A percentile compares a stretch with the other conserved stretches of the same genome.
Conservation (phyloP, 345 rosid genomes). For the Eucalyptus virginea region DNA sequence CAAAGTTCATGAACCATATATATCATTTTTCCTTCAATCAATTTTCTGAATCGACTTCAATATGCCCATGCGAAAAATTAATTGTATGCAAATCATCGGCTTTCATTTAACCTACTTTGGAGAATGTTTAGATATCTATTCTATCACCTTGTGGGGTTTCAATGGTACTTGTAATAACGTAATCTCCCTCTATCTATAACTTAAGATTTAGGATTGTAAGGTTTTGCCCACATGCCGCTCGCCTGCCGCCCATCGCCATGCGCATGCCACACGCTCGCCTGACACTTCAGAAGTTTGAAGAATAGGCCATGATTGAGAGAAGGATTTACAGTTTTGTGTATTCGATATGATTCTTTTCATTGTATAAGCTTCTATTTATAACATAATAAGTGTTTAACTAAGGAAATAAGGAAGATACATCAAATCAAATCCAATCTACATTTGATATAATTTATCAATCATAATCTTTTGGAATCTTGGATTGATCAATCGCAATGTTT, state of each 20-base stretch:
- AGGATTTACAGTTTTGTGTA: no score
- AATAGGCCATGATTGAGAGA: no score
- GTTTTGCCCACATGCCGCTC: rapidly evolving
- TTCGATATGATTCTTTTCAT: no score
- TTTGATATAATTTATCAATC: no score
- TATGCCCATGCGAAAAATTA: background rate
- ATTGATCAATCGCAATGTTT: no score
- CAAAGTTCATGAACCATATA: background rate
- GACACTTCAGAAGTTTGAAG: no score
- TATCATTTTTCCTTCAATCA: no score
- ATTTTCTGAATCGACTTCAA: background rate
- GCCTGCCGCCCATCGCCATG: rapidly evolving
- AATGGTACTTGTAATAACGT: background rate
- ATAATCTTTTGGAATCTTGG: no score
- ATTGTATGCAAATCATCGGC: background rate
- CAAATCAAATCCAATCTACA: no score
- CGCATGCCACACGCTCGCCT: rapidly evolving
- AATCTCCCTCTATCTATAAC: background rate
- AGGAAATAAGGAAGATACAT: no score
- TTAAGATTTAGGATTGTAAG: background rate
- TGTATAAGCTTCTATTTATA: no score
- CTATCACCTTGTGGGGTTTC: background rate
- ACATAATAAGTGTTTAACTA: no score
- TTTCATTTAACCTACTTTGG: background rate
- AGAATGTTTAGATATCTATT: background rate